Evolutionary conservation across 1,284 basidiomycete genomes (phyloP).

Genomic region (Austropuccinia psidii): DNA sequence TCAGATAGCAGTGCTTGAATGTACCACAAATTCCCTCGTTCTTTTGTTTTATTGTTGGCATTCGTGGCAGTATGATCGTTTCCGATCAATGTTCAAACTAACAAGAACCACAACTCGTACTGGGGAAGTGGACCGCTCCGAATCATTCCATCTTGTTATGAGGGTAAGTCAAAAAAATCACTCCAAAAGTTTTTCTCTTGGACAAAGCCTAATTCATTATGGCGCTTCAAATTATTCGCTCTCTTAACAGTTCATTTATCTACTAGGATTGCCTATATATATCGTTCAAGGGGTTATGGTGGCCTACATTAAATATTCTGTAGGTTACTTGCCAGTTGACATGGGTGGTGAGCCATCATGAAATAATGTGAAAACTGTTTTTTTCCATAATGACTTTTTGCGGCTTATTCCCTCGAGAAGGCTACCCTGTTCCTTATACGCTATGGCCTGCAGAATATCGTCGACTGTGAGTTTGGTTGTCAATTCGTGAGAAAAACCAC

Average conservation of each 20-base stretch:
- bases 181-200: not conserved
- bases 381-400: not conserved
- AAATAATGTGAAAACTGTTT: not conserved
- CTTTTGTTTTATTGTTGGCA: slow-evolving; percentile 16
- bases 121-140: not conserved
- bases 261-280: slow-evolving; percentile 2
- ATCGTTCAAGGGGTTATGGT: not conserved
- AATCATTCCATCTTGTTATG: slow-evolving; percentile 22
- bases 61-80: slow-evolving; percentile 26
- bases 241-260: slow-evolving; percentile 11
- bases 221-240: not conserved
- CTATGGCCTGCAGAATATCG: not conserved
- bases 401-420: not conserved
- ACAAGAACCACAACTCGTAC: not conserved
- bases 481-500: too few relatives aligned
- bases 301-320: slow-evolving; percentile 23
- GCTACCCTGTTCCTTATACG: slow-evolving; percentile 19
- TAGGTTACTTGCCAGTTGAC: slow-evolving; percentile 12
- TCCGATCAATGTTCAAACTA: not conserved
- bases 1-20: slow-evolving; percentile 16
- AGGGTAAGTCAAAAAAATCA: not conserved
- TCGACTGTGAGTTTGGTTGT: not conserved
- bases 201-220: not conserved
- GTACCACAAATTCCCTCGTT: not conserved
- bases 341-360: slow-evolving; percentile 3